These are phyloP conservation scores for Penicillium lagena DNA, from an alignment of 495 filamentous ascomycete genomes.

Conservation along the genomic window DNA sequence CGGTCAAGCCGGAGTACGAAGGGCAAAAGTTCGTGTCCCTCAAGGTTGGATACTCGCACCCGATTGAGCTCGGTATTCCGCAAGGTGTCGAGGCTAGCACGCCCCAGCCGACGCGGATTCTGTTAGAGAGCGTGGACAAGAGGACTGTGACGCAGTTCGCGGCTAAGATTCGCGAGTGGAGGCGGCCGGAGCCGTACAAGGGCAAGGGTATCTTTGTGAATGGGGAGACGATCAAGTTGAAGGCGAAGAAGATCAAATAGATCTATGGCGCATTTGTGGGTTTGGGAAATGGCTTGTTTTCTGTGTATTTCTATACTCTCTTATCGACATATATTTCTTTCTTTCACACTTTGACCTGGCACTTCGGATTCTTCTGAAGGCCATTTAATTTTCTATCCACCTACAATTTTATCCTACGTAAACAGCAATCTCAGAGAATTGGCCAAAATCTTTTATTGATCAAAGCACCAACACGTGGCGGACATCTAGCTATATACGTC, in stretches of 20 bases:
- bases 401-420: too few species aligned
- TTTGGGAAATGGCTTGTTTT: conserved; percentile 3
- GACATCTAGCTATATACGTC: too few species aligned
- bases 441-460: too few species aligned
- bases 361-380: too few species aligned
- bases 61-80: conserved; percentile 81
- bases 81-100: conserved; percentile 78
- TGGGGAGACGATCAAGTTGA: conserved; percentile 93
- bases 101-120: conserved; percentile 87
- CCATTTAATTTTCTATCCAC: too few species aligned
- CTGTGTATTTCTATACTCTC: conserved; percentile 38
- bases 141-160: conserved; percentile 84
- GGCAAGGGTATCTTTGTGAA: conserved; percentile 98
- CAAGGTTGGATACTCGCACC: conserved; percentile 94
- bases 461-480: too few species aligned
- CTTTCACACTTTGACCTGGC: not conserved
- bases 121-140: conserved; percentile 83
- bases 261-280: conserved; percentile 11
- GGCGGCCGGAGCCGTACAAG: conserved; percentile 94
- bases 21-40: conserved; percentile 84
- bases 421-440: too few species aligned
- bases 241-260: conserved; percentile 98
- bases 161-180: conserved; percentile 80
- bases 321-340: conserved; percentile 18
- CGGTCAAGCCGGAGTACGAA: conserved; percentile 56